Conservation (phyloP, 176 grass and related monocot genomes). For the Oryza glaberrima region DNA sequence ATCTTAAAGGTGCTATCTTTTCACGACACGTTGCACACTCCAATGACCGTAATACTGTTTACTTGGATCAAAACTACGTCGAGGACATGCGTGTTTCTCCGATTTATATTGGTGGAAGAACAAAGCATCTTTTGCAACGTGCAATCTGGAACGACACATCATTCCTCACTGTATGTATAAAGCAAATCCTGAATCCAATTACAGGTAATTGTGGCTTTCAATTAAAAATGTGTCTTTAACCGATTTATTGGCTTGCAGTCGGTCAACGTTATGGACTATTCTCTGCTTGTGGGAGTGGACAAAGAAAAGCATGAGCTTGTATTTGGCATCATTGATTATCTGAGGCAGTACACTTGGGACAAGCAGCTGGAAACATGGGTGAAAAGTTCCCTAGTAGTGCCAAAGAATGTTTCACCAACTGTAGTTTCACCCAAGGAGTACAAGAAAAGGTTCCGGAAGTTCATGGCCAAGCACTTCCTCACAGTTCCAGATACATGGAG, state of each 20-base stretch:
- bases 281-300: constrained; percentile 91
- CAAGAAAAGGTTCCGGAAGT: constrained; percentile 91
- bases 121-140: constrained; percentile 87
- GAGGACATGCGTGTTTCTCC: constrained; percentile 85
- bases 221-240: constrained; percentile 31
- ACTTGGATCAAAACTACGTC: constrained; percentile 89
- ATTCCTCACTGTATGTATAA: constrained; percentile 90
- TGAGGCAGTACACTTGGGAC: constrained; percentile 96
- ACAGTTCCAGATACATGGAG: constrained; percentile 80
- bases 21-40: constrained; percentile 56
- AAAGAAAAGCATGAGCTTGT: constrained; percentile 79
- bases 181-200: constrained; percentile 26
- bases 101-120: constrained; percentile 93
- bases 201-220: constrained; percentile 37
- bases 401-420: constrained; percentile 79
- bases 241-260: constrained; percentile 62
- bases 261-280: constrained; percentile 94
- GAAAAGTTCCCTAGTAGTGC: constrained; percentile 85
- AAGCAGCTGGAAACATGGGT: constrained; percentile 95
- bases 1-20: constrained; percentile 84
- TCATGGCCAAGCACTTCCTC: constrained; percentile 81
- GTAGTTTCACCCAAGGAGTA: constrained; percentile 84
- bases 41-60: constrained; percentile 59
- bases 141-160: constrained; percentile 98
- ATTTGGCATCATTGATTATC: constrained; percentile 92